Evolutionary conservation across 2,329 filamentous ascomycete species (phyloP).

Genomic region (Fusarium stilboides): DNA sequence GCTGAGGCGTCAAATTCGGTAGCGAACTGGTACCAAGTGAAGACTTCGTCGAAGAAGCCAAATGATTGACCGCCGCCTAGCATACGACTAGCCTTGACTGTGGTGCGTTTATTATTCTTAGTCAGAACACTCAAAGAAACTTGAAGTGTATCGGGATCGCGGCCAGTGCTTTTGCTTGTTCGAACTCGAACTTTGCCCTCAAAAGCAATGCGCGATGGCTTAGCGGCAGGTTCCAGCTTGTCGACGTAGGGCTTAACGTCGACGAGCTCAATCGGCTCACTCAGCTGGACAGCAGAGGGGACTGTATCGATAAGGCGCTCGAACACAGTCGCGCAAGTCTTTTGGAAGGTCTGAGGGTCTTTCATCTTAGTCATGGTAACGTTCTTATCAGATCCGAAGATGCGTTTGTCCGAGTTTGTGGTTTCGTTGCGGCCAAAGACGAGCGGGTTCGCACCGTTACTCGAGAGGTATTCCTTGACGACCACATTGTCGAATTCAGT

Average conservation of each 20-base stretch:
- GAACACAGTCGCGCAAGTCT: slow-evolving; percentile 10
- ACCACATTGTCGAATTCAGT: slow-evolving; percentile 61
- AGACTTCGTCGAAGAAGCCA: slow-evolving; percentile 17
- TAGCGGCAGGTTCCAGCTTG: slow-evolving; percentile 1
- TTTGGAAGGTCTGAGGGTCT: slow-evolving; percentile 4
- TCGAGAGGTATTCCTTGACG: slow-evolving; percentile 59
- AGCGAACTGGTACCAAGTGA: slow-evolving; percentile 14
- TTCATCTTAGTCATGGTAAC: slow-evolving; percentile 53
- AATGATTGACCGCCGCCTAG: slow-evolving; percentile 8
- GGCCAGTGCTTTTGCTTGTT: neutral
- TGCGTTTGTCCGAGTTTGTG: slow-evolving; percentile 58
- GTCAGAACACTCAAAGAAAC: neutral
- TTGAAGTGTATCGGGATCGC: slow-evolving; percentile 7
- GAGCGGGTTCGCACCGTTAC: slow-evolving; percentile 59
- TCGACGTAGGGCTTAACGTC: slow-evolving; percentile 20
- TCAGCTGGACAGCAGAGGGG: neutral
- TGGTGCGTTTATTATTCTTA: slow-evolving; percentile 2
- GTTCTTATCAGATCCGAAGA: slow-evolving; percentile 62
- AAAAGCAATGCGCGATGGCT: neutral
- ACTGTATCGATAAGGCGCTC: slow-evolving; percentile 14
- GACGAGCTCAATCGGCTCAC: slow-evolving; percentile 6
- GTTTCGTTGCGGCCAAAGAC: slow-evolving; percentile 57
- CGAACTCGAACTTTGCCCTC: slow-evolving; percentile 16
- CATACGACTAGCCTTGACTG: slow-evolving; percentile 6
- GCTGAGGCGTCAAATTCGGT: neutral